phyloP scores from a whole-genome alignment of 305 asterid genomes.

The Plantago rigida region DNA sequence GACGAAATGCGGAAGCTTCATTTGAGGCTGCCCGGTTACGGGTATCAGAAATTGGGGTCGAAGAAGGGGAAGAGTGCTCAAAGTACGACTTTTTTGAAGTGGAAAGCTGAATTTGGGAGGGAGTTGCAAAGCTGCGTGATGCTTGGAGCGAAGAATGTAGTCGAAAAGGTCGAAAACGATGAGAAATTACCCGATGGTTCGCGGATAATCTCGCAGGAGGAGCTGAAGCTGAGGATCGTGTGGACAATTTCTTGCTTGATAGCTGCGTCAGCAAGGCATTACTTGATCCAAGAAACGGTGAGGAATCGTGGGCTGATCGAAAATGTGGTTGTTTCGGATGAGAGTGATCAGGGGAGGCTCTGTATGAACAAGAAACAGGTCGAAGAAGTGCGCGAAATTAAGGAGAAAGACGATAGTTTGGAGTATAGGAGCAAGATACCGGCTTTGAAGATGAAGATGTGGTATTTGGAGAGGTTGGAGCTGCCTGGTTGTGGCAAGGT shows the following conservation, averaged over 20 bases:
- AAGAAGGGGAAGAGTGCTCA: not conserved
- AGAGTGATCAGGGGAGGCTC: conserved; percentile 43
- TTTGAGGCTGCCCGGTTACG: conserved; percentile 39
- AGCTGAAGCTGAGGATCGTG: conserved; percentile 49
- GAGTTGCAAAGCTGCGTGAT: conserved; percentile 60
- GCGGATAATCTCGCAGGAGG: conserved; percentile 37
- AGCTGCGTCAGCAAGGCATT: conserved; percentile 52
- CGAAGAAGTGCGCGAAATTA: conserved; percentile 33
- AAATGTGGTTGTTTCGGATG: conserved; percentile 42
- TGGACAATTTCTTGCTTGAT: conserved; percentile 64
- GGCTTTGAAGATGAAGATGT: conserved; percentile 57
- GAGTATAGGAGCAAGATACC: conserved; percentile 39
- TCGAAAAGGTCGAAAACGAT: conserved; percentile 6
- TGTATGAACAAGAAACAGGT: conserved; percentile 45
- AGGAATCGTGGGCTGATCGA: conserved; percentile 27
- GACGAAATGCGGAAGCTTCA: conserved; percentile 35
- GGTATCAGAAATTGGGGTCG: conserved; percentile 11
- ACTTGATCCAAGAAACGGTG: conserved; percentile 34
- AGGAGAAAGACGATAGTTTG: conserved; percentile 14
- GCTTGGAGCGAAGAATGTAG: conserved; percentile 42
- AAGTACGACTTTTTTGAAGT: conserved; percentile 35
- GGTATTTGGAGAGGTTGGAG: conserved; percentile 54
- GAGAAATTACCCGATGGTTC: conserved; percentile 16
- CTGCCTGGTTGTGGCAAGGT: conserved; percentile 34
- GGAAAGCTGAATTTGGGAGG: conserved; percentile 65